phyloP scores from a whole-genome alignment of 1,284 basidiomycete genomes.

The Ustilago nuda region DNA sequence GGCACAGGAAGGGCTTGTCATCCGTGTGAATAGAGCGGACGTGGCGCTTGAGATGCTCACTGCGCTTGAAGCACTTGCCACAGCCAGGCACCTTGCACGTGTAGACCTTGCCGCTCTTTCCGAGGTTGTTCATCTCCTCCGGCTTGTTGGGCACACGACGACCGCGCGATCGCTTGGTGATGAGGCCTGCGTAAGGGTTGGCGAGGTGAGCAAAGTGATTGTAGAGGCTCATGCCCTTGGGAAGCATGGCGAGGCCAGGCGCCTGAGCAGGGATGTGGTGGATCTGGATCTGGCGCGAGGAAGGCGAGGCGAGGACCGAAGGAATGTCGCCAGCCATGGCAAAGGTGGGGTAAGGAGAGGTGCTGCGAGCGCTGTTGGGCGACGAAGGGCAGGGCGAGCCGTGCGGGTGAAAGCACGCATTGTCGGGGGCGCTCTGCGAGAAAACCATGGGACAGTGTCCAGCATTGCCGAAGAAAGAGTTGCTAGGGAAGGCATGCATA shows the following conservation, averaged over 20 bases:
- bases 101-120: slow-evolving; percentile 67
- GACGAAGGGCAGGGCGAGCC: slow-evolving; percentile 51
- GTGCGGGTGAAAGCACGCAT: slow-evolving; percentile 32
- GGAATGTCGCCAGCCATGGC: slow-evolving; percentile 27
- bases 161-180: slow-evolving; percentile 64
- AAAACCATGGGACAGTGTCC: slow-evolving; percentile 41
- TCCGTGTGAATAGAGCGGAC: slow-evolving; percentile 66
- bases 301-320: slow-evolving; percentile 37
- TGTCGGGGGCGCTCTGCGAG: slow-evolving; percentile 46
- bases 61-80: slow-evolving; percentile 66
- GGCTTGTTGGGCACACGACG: slow-evolving; percentile 65
- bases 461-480: slow-evolving; percentile 24
- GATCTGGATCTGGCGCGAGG: slow-evolving; percentile 39
- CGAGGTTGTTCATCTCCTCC: slow-evolving; percentile 64
- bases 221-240: slow-evolving; percentile 50
- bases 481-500: slow-evolving; percentile 23
- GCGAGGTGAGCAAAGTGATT: slow-evolving; percentile 45
- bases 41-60: slow-evolving; percentile 66
- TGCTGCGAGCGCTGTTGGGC: slow-evolving; percentile 43
- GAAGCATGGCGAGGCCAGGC: slow-evolving; percentile 34
- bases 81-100: slow-evolving; percentile 66
- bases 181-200: slow-evolving; percentile 59
- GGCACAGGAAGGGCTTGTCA: slow-evolving; percentile 65
- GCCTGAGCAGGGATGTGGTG: slow-evolving; percentile 42
- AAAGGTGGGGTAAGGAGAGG: slow-evolving; percentile 39